Evolutionary conservation across 768 basidiomycete genomes (phyloP).

Genomic region (Amanita phalloides): DNA sequence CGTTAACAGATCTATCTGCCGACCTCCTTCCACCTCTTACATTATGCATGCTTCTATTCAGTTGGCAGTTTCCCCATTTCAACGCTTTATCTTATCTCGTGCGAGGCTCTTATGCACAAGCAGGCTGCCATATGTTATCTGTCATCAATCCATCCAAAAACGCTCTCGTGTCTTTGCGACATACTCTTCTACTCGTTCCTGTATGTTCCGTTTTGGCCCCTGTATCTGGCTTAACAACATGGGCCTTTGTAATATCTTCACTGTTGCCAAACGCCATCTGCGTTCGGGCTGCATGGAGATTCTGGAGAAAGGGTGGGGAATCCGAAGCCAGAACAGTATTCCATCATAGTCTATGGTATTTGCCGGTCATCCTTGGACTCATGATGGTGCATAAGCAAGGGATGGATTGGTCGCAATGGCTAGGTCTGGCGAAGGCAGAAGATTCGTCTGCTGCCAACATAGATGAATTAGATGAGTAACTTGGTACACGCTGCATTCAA

Average conservation of each 20-base stretch:
- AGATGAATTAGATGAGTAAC: background rate
- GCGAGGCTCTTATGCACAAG: slow-evolving; percentile 82
- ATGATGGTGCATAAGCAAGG: slow-evolving; percentile 96
- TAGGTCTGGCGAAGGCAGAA: slow-evolving; percentile 23
- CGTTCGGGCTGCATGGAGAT: slow-evolving; percentile 57
- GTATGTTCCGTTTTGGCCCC: slow-evolving; percentile 77
- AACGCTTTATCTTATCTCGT: slow-evolving; percentile 85
- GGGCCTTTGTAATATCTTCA: slow-evolving; percentile 74
- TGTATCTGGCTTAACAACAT: slow-evolving; percentile 87
- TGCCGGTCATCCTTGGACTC: slow-evolving; percentile 80
- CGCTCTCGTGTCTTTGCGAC: slow-evolving; percentile 75
- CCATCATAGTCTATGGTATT: slow-evolving; percentile 78
- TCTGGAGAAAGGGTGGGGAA: slow-evolving; percentile 64
- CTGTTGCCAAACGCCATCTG: slow-evolving; percentile 68
- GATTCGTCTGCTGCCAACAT: background rate
- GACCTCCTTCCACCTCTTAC: slow-evolving; percentile 76
- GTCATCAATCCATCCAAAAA: slow-evolving; percentile 73
- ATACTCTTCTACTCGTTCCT: slow-evolving; percentile 65
- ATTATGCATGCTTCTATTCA: slow-evolving; percentile 78
- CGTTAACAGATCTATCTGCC: slow-evolving; percentile 42
- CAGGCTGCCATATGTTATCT: slow-evolving; percentile 89
- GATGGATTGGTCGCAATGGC: slow-evolving; percentile 63
- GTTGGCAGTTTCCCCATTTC: slow-evolving; percentile 99
- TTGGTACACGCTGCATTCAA: background rate
- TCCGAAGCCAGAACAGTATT: slow-evolving; percentile 72